Evolutionary conservation across 805 yeast genomes (phyloP).

Genomic region (Candida dajiaensis): DNA sequence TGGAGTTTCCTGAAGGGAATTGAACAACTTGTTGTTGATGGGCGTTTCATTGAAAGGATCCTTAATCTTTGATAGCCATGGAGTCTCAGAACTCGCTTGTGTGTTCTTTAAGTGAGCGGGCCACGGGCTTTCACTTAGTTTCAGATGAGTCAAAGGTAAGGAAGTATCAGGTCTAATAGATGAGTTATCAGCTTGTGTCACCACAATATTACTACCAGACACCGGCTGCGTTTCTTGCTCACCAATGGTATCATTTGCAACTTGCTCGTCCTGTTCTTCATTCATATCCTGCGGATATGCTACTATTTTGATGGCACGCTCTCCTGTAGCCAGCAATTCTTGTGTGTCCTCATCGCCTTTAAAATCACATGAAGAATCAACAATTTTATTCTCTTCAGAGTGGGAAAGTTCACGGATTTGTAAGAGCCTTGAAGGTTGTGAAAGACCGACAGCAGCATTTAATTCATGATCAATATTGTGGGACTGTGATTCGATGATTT

Average conservation of each 20-base stretch:
- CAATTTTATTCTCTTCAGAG: conserved; percentile 18
- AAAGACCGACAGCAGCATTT: not conserved
- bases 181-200: not conserved
- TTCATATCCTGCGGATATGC: not conserved
- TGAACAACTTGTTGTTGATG: conserved; percentile 2
- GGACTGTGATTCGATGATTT: conserved; percentile 10
- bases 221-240: not conserved
- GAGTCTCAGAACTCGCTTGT: conserved; percentile 20
- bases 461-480: not conserved
- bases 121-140: conserved; percentile 12
- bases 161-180: not conserved
- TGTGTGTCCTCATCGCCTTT: conserved; percentile 17
- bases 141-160: not conserved
- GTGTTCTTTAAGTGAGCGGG: conserved; percentile 27
- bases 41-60: conserved; percentile 34
- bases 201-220: not conserved
- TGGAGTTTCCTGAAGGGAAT: conserved; percentile 15
- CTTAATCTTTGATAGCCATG: conserved; percentile 25
- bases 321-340: conserved; percentile 4
- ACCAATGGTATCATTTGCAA: conserved; percentile 1
- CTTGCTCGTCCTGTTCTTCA: not conserved
- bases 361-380: conserved; percentile 22
- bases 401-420: conserved; percentile 12
- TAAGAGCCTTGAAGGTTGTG: conserved; percentile 7
- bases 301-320: not conserved